phyloP scores from a whole-genome alignment of 2,329 filamentous ascomycete species.

The Thelonectria olida region DNA sequence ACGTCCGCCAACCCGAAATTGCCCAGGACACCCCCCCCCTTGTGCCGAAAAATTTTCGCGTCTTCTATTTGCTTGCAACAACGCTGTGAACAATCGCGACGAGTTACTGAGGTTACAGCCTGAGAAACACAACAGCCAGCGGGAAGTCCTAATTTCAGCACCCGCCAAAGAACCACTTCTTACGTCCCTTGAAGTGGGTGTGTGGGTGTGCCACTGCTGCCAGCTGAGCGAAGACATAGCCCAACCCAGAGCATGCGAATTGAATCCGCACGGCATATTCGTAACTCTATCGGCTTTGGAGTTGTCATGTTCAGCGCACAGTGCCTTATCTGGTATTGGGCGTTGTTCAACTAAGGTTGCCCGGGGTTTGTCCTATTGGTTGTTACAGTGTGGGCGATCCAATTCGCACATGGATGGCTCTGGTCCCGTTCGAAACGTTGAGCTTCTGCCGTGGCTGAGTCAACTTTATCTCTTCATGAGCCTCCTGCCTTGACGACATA shows the following conservation, averaged over 20 bases:
- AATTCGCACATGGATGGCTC: constrained; percentile 18
- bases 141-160: too few species aligned
- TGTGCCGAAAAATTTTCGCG: constrained; percentile 41
- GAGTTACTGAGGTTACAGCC: too few species aligned
- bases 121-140: too few species aligned
- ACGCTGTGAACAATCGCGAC: background rate
- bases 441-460: constrained; percentile 1
- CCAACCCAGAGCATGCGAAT: background rate
- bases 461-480: constrained; percentile 34
- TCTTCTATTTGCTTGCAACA: background rate
- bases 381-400: constrained; percentile 19
- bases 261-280: background rate
- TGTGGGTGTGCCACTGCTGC: too few species aligned
- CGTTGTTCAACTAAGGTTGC: constrained; percentile 26
- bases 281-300: background rate
- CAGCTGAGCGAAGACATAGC: background rate
- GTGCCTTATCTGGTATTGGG: background rate
- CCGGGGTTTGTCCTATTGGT: constrained; percentile 6
- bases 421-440: constrained; percentile 20
- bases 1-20: constrained; percentile 37
- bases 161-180: too few species aligned
- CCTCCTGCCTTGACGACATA: background rate
- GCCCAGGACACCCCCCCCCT: constrained; percentile 30
- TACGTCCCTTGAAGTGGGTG: too few species aligned
- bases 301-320: background rate